Base-by-base conservation (phyloP, 2,329 filamentous ascomycete species). In the Penicillium sp. region DNA sequence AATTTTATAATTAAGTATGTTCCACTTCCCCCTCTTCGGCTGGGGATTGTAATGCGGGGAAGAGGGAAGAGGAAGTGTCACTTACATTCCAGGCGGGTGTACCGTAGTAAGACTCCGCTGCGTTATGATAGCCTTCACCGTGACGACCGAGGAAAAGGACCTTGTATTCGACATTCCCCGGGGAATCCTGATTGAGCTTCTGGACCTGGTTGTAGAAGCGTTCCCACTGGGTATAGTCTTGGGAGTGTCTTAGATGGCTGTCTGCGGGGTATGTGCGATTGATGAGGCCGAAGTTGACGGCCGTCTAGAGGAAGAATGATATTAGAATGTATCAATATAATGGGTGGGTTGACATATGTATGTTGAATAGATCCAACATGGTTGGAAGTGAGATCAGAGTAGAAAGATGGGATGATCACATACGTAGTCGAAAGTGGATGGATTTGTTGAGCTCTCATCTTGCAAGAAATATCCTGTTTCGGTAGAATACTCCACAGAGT, bases 41-140 rank as follows among this genome's bases (percentile, higher is more conserved):
- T 16, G 21, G 8, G 34, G 7, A 8, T 40, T 14, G 3, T 28
- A 18, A 36, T 42, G 33, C 24, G 26, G 8, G 39, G 11, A n/a
- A 10, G 31, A 21, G 13, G 16, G 10, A 8, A 18, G 10, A 42
- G 23, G 29, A 29, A 28, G 23, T 13, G 16, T 6, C 24, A 73
- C 78, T 50, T 69, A 81, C 80, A 66, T 87, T 83, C 84, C 84
- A 87, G 1, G 79, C 81, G 3, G 79, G 75, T 0, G 82, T 86
- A 34, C 83, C 84, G 57, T 84, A 86, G 60, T 75, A 81, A 2
- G 72, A 66, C 64, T 87, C 80, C 1, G 83, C 84, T 9, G 81
- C 81, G 61, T 87, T 87, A 69, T 87, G 82, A 61, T 74, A 81
- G 9, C 84, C 84, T 65, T 87, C 78, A 16, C 84, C 84, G 63